phyloP scores from a whole-genome alignment of 1,139 yeast genomes.

The Suhomyces bolitotheri region DNA sequence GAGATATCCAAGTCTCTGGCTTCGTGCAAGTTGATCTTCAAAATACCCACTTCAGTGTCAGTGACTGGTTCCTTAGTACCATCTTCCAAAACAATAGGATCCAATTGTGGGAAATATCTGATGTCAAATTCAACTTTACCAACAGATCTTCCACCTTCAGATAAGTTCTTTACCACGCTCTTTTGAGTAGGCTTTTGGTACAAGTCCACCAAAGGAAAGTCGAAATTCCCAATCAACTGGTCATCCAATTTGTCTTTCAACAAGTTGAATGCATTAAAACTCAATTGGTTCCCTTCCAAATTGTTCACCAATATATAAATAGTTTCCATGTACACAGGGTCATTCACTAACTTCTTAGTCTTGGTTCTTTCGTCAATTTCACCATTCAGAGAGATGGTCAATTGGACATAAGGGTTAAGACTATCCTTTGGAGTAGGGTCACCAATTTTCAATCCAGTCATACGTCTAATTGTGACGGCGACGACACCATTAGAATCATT shows the following conservation, averaged over 20 bases:
- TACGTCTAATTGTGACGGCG: conserved; percentile 60
- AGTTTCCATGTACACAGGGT: conserved; percentile 68
- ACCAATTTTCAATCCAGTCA: conserved; percentile 47
- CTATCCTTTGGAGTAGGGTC: conserved; percentile 42
- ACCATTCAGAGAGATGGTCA: conserved; percentile 47
- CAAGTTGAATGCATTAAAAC: conserved; percentile 55
- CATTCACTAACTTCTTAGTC: conserved; percentile 53
- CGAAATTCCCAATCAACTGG: conserved; percentile 55
- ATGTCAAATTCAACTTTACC: conserved; percentile 64
- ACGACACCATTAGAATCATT: conserved; percentile 70
- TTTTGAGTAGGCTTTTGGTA: conserved; percentile 50
- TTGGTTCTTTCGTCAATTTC: conserved; percentile 52
- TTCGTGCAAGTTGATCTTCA: conserved; percentile 69
- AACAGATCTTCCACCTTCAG: conserved; percentile 56
- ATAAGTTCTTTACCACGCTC: conserved; percentile 36
- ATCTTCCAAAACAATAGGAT: conserved; percentile 48
- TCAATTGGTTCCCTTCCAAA: conserved; percentile 56
- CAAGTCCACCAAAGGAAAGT: conserved; percentile 57
- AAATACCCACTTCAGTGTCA: conserved; percentile 68
- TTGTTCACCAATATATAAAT: conserved; percentile 57
- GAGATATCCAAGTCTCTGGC: conserved; percentile 70
- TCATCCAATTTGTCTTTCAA: conserved; percentile 53
- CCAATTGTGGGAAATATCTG: conserved; percentile 61
- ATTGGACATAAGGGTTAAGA: conserved; percentile 61
- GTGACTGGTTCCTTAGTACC: conserved; percentile 50